Conservation (phyloP, 495 filamentous ascomycete genomes). For the Aspergillus saccharolyticus region DNA sequence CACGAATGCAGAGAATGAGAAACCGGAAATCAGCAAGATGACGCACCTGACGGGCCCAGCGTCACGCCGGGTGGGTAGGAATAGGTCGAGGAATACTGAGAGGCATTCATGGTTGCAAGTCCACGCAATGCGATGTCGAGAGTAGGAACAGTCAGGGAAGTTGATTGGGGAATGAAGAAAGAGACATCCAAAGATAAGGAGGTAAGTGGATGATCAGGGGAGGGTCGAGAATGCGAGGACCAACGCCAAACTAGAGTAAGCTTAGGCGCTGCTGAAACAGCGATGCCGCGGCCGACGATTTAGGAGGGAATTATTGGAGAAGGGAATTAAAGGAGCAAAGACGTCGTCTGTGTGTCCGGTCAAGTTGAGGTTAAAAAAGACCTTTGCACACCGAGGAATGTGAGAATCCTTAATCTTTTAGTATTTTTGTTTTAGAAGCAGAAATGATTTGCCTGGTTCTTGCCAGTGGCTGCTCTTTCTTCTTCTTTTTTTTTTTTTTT, state of each 20-base stretch:
- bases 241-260: constrained; percentile 8
- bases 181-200: constrained; percentile 12
- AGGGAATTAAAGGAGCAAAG: constrained; percentile 6
- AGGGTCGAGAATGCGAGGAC: constrained; percentile 5
- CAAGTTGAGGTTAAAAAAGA: neutral
- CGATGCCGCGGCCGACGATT: constrained; percentile 21
- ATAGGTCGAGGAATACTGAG: constrained; percentile 28
- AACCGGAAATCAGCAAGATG: constrained; percentile 17
- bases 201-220: constrained; percentile 6
- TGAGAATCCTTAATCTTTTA: neutral
- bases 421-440: neutral
- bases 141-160: constrained; percentile 11
- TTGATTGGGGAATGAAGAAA: constrained; percentile 13
- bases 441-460: constrained; percentile 3
- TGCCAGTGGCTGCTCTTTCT: neutral
- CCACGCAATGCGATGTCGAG: constrained; percentile 19
- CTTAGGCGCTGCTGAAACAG: constrained; percentile 20
- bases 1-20: neutral
- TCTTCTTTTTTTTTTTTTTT: constrained; percentile 6
- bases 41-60: constrained; percentile 39
- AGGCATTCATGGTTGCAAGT: constrained; percentile 32
- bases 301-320: constrained; percentile 16
- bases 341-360: neutral
- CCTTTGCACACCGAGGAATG: neutral
- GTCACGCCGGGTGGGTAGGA: constrained; percentile 38